Conservation (phyloP, 768 basidiomycete genomes). For the Pulveroboletus frians region DNA sequence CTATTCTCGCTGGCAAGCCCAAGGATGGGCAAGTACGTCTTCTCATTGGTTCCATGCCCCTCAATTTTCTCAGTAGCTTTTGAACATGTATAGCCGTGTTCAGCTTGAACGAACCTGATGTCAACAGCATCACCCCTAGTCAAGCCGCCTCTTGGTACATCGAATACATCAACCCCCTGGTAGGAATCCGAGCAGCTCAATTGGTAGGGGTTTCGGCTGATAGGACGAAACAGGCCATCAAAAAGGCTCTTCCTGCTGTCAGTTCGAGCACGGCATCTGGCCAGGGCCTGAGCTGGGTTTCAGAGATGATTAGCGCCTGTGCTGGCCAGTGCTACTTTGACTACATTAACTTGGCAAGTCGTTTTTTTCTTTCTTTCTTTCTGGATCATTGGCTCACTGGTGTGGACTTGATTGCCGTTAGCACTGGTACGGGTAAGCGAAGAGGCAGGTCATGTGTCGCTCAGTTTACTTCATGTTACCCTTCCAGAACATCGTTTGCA, state of each 20-base stretch:
- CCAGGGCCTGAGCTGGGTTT: constrained; percentile 33
- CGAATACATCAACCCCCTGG: constrained; percentile 33
- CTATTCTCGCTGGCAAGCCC: constrained; percentile 27
- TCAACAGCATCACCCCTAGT: constrained; percentile 25
- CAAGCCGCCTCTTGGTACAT: constrained; percentile 36
- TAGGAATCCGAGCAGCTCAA: constrained; percentile 9
- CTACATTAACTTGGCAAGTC: constrained; percentile 32
- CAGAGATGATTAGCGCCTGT: constrained; percentile 33
- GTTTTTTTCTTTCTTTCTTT: background rate
- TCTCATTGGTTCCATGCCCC: background rate
- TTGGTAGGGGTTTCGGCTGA: background rate
- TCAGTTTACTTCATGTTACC: background rate
- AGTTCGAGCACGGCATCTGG: constrained; percentile 31
- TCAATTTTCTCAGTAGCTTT: background rate
- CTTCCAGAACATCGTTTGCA: constrained; percentile 21
- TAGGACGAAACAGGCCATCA: constrained; percentile 24
- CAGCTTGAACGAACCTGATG: constrained; percentile 35
- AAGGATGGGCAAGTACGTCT: constrained; percentile 30
- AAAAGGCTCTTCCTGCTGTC: constrained; percentile 36
- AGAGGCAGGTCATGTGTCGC: background rate
- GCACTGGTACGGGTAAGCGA: constrained; percentile 30
- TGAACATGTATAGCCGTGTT: constrained; percentile 24
- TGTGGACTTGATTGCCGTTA: background rate
- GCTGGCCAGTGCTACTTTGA: constrained; percentile 32
- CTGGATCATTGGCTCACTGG: background rate